phyloP scores from a whole-genome alignment of 1,284 basidiomycete genomes.

The Rhodotorula sp. region DNA sequence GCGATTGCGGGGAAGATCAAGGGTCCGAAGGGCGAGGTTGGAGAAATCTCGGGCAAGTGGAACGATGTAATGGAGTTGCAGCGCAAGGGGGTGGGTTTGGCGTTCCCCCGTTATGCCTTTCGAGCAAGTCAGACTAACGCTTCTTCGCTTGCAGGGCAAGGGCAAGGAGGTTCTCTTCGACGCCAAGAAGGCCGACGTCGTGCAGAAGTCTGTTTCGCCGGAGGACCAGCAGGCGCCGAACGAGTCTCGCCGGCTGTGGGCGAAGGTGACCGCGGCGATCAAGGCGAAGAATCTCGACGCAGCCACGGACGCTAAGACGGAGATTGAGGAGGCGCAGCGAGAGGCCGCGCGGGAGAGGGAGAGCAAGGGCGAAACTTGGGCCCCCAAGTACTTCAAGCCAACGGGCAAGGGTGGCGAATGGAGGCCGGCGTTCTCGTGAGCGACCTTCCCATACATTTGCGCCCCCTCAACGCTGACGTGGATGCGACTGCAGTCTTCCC shows the following conservation, averaged over 20 bases:
- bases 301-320: constrained; percentile 82
- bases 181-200: constrained; percentile 67
- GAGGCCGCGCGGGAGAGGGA: constrained; percentile 75
- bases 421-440: constrained; percentile 66
- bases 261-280: constrained; percentile 82
- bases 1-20: constrained; percentile 78
- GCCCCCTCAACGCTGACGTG: background rate
- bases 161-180: constrained; percentile 77
- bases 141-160: constrained; percentile 1
- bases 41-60: constrained; percentile 90
- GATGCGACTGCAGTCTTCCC: constrained; percentile 59
- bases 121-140: constrained; percentile 7
- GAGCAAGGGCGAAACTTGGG: constrained; percentile 65
- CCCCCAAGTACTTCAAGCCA: constrained; percentile 77
- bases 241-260: constrained; percentile 76
- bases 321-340: constrained; percentile 89
- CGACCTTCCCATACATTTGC: too few relatives aligned
- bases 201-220: constrained; percentile 77
- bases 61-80: constrained; percentile 86
- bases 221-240: constrained; percentile 85
- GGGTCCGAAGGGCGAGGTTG: constrained; percentile 64
- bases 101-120: background rate
- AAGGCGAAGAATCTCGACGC: constrained; percentile 84
- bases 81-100: constrained; percentile 53
- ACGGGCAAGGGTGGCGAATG: constrained; percentile 64